Percentiles rank a stretch among this genome's conserved stretches.
phyloP scores from a whole-genome alignment of 306 rosid genomes.

The Alnus rubra region DNA sequence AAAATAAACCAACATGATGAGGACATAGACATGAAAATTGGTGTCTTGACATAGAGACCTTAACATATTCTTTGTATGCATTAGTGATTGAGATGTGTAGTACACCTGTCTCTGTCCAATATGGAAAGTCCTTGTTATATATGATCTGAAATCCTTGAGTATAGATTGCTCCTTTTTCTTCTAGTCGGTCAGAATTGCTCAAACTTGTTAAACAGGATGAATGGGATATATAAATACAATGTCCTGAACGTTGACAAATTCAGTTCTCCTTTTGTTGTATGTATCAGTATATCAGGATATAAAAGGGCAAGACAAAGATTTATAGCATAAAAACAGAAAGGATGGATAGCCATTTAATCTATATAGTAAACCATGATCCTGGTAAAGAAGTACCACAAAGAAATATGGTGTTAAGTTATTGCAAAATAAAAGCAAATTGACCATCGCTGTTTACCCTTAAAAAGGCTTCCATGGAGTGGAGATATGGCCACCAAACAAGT shows the following conservation, averaged over 20 bases:
- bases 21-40: too few relatives aligned
- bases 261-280: too few relatives aligned
- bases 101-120: too few relatives aligned
- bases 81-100: too few relatives aligned
- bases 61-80: too few relatives aligned
- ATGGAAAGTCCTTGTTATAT: too few relatives aligned
- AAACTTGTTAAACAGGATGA: background rate
- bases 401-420: background rate
- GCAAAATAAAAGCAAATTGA: background rate
- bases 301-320: background rate
- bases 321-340: background rate
- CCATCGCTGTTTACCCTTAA: constrained; percentile 50
- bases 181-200: background rate
- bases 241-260: too few relatives aligned
- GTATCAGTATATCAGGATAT: too few relatives aligned
- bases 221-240: background rate
- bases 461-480: constrained; percentile 61
- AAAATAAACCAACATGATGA: too few relatives aligned
- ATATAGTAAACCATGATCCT: background rate
- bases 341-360: background rate
- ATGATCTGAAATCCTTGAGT: too few relatives aligned
- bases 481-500: constrained; percentile 86
- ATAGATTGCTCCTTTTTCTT: background rate
- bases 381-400: background rate
- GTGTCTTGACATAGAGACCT: too few relatives aligned